These are phyloP conservation scores for Spergularia bocconei DNA, from an alignment of 148 eudicot genomes.

Conservation along the genomic window DNA sequence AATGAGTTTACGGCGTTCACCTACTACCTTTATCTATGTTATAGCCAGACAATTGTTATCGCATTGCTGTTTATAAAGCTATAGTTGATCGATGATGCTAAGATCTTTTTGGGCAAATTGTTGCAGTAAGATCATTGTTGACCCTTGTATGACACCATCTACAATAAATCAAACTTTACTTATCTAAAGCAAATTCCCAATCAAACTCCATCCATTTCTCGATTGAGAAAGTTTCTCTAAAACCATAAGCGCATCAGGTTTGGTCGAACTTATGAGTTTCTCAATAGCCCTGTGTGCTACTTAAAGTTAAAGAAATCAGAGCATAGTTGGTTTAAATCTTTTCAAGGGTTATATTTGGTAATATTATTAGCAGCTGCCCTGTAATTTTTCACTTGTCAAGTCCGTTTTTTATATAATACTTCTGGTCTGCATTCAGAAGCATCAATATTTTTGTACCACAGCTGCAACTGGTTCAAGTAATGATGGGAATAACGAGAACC, in stretches of 20 bases:
- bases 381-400: slow-evolving; percentile 1
- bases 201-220: neutral
- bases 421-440: slow-evolving; percentile 33
- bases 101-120: neutral
- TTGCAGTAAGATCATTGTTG: neutral
- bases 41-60: neutral
- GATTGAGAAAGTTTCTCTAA: neutral
- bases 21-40: neutral
- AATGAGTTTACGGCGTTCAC: neutral
- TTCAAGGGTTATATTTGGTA: neutral
- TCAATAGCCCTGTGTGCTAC: neutral
- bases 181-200: too few relatives aligned
- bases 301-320: neutral
- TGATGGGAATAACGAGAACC: slow-evolving; percentile 35
- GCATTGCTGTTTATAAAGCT: neutral
- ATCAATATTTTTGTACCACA: slow-evolving; percentile 37
- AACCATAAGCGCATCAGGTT: neutral
- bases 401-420: slow-evolving; percentile 3
- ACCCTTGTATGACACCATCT: neutral
- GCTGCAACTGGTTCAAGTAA: slow-evolving; percentile 34
- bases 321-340: neutral
- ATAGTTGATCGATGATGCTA: neutral
- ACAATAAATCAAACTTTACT: neutral
- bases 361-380: neutral
- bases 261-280: neutral